phyloP scores from a whole-genome alignment of 129 eudicot species.

The Pseudognaphalium luteoalbum region DNA sequence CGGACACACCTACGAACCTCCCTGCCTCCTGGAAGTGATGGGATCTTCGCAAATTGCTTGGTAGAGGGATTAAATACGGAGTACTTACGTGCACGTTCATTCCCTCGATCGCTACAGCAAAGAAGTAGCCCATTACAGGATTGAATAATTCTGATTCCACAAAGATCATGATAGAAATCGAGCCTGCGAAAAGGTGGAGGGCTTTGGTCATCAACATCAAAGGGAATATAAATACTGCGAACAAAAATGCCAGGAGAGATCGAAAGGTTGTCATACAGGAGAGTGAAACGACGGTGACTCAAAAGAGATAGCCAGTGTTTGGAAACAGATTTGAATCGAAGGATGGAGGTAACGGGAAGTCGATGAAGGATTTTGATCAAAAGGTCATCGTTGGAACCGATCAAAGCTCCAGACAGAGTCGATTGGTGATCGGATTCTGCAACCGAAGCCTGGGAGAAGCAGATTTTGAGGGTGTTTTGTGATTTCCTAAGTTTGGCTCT shows the following conservation, averaged over 20 bases:
- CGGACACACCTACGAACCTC: slow-evolving; percentile 18
- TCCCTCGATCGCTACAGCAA: slow-evolving; percentile 13
- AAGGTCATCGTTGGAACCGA: slow-evolving; percentile 6
- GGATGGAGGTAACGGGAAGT: neutral
- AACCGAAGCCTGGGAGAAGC: neutral
- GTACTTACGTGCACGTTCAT: neutral
- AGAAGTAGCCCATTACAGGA: slow-evolving; percentile 15
- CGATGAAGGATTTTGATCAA: slow-evolving; percentile 1
- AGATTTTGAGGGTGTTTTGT: neutral
- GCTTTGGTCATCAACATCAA: neutral
- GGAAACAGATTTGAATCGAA: slow-evolving; percentile 9
- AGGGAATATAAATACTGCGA: neutral
- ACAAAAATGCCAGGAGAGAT: neutral
- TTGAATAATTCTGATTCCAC: neutral
- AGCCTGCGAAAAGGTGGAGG: neutral
- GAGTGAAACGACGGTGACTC: neutral
- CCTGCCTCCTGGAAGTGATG: slow-evolving; percentile 23
- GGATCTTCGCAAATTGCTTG: slow-evolving; percentile 15
- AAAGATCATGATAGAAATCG: neutral
- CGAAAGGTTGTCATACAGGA: neutral
- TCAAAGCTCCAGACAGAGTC: neutral
- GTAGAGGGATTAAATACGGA: slow-evolving; percentile 25
- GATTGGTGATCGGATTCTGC: neutral
- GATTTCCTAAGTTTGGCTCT: neutral
- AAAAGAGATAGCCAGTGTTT: slow-evolving; percentile 7